These are phyloP conservation scores for Parasitella parasitica DNA, from an alignment of 371 early-diverging fungal genomes.

Conservation along the genomic window DNA sequence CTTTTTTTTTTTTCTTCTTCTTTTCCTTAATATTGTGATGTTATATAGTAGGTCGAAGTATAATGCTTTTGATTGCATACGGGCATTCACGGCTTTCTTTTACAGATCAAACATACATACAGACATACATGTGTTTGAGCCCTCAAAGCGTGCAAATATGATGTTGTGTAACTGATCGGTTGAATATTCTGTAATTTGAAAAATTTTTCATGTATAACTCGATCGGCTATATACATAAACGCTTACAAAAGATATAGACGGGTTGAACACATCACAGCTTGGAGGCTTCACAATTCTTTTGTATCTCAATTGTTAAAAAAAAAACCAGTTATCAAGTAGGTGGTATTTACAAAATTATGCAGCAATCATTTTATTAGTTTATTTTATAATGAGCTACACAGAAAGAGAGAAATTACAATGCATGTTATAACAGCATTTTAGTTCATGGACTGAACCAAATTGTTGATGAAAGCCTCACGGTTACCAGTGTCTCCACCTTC, in stretches of 20 bases:
- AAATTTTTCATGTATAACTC: no score
- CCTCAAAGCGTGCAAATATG: not conserved
- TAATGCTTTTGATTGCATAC: not conserved
- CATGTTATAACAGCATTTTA: conserved; percentile 45
- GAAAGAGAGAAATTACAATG: not conserved
- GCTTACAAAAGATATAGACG: no score
- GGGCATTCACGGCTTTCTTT: not conserved
- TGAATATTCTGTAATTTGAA: no score
- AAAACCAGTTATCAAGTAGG: not conserved
- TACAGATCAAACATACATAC: not conserved
- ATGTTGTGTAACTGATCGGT: not conserved
- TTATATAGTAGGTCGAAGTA: not conserved
- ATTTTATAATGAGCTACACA: not conserved
- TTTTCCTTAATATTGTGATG: not conserved
- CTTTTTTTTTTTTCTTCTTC: not conserved
- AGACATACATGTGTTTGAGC: not conserved
- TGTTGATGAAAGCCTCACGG: conserved; percentile 97
- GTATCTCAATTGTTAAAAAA: not conserved
- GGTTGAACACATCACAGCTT: no score
- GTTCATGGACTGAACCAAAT: conserved; percentile 97
- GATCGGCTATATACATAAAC: no score
- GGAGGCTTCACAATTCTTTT: no score
- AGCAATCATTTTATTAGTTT: conserved; percentile 6
- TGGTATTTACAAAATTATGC: conserved; percentile 3
- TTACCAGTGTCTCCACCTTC: conserved; percentile 99